Evolutionary conservation across 2,329 filamentous ascomycete genomes (phyloP), one percentile per base, ranked within the genome.

Genomic region (Fusarium staphyleae): DNA sequence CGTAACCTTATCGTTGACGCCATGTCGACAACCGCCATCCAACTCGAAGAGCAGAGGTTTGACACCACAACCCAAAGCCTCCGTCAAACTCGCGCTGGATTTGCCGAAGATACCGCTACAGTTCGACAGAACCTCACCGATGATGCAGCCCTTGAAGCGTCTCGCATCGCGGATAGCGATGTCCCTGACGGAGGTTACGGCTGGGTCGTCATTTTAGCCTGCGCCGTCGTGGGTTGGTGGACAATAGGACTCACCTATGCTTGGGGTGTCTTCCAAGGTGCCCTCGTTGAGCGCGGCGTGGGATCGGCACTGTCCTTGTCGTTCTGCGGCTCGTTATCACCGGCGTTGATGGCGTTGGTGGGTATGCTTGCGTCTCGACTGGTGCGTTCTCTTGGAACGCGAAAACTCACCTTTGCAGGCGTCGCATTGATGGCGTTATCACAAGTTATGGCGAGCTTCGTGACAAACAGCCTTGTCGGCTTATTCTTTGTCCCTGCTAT

Each of bases 211-310:
- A 56, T 70, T 2, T 22, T 42, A 1, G 63, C 58, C 19, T 70
- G 68, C 12, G 60, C 66, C 3, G 30, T 63, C 6, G 54, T 70
- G 0, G 44, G 65, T 0, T 70, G 81, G 73, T 84, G 81, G 81
- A 78, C 81, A 41, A 78, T 81, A n/a, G 84, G 83, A 22, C 81
- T 78, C 1, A 76, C 75, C 7, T 84, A 84, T 58, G 78, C 75
- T 54, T 87, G 84, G 83, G 85, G 85, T 5, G 77, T 88, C 0
- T 72, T 87, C 12, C 85, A 88, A 66, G 76, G 76, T 3, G 83
- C 79, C 0, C 74, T 87, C 0, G 76, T 85, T 0, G 70, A 78
- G 29, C 69, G 78, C 14, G 72, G 74, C 0, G 70, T 85, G 1
- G 75, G 44, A 1, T 62, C 77, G 0, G 72, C 82, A 0, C 78